Evolutionary conservation across 1,284 basidiomycete species (phyloP).

Genomic region (Tilletia caries): DNA sequence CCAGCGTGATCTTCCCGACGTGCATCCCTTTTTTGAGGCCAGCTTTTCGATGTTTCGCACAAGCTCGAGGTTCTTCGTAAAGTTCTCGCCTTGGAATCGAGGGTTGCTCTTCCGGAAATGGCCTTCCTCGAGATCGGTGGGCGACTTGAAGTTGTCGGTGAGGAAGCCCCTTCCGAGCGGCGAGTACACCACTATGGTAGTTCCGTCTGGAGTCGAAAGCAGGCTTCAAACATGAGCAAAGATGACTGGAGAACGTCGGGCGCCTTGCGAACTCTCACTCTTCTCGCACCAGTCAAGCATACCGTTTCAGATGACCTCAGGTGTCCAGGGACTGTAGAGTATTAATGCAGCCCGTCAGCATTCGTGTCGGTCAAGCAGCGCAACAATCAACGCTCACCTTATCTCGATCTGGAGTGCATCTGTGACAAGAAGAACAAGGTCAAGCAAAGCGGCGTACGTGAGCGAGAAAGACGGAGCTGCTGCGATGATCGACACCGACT

Average conservation of each 20-base stretch:
- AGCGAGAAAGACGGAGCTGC: not conserved
- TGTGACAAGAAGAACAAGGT: not conserved
- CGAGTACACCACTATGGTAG: slow-evolving; percentile 31
- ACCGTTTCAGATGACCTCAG: slow-evolving; percentile 34
- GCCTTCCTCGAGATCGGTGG: slow-evolving; percentile 27
- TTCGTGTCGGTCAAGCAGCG: no score
- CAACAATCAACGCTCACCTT: slow-evolving; percentile 46
- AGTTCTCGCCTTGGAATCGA: slow-evolving; percentile 36
- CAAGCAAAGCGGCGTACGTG: not conserved
- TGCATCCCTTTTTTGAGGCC: slow-evolving; percentile 34
- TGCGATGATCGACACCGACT: not conserved
- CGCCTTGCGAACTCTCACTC: slow-evolving; percentile 12
- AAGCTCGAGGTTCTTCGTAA: slow-evolving; percentile 37
- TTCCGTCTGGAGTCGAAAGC: slow-evolving; percentile 17
- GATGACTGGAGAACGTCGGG: not conserved
- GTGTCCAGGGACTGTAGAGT: slow-evolving; percentile 46
- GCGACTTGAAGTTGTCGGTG: slow-evolving; percentile 28
- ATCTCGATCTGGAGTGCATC: slow-evolving; percentile 57
- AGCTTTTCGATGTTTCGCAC: slow-evolving; percentile 31
- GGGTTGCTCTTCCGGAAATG: slow-evolving; percentile 37
- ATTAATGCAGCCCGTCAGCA: not conserved
- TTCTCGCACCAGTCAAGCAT: slow-evolving; percentile 35
- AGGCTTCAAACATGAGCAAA: not conserved
- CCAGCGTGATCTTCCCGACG: slow-evolving; percentile 33
- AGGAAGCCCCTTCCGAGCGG: slow-evolving; percentile 37